Evolutionary conservation across 2,329 filamentous ascomycete species (phyloP), one percentile per base, ranked within the genome.

Genomic region (Penicillium sp.): DNA sequence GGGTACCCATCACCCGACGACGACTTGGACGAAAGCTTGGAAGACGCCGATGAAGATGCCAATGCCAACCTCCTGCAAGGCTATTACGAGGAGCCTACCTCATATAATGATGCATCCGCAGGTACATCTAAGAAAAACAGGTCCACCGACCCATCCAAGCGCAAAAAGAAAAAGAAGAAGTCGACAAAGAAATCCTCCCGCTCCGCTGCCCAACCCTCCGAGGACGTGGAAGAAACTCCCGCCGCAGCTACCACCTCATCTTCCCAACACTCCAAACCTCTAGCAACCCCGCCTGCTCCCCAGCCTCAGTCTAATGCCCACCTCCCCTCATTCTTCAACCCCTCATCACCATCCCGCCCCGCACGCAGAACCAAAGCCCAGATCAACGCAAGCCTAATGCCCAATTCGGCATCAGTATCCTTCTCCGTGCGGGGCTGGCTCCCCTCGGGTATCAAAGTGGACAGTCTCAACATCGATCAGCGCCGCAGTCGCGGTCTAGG

Each of bases 401-500:
- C 88, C 13, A 87, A 81, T 56, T 89, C 87, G 33, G 86, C 86
- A 3, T 80, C 83, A 2, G 80, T 89, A 50, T 89, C 86, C 3
- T 78, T 78, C 59, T 72, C 71, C 27, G 78, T 84, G 37, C 81
- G 81, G 54, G 82, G 82, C 2, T 84, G 82, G 81, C 65, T 86
- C 33, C 78, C 82, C 0, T 84, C 81, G 56, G 82, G 82, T 3
- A 76, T 86, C 59, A 80, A 77, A 53, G 82, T 86, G 1, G 82
- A 85, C 45, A 79, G 77, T 57, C 64, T 86, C 53, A 74, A 75
- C n/a, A 70, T 86, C 12, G 81, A 85, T 66, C 76, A 82, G n/a
- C 85, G 88, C 67, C 90, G 86, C 73, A 95, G 89, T 69, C 81
- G 86, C 49, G 93, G 93, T 0, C 64, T 99, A 38, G 89, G 89